Percentiles rank a stretch among this genome's conserved stretches.
These are phyloP conservation scores for Yarrowia deformans DNA, from an alignment of 805 yeast species.

Conservation along the genomic window DNA sequence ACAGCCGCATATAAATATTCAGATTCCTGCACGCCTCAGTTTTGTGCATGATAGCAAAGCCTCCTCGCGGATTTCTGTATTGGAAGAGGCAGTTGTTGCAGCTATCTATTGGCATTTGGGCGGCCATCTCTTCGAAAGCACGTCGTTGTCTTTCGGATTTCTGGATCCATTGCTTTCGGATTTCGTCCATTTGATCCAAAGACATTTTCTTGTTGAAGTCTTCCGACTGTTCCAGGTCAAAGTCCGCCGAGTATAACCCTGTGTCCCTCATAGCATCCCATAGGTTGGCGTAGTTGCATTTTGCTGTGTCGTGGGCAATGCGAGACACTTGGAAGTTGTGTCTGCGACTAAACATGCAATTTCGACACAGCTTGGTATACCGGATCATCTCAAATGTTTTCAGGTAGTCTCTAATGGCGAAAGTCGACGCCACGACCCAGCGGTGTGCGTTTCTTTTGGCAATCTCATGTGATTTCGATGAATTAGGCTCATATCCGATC, in stretches of 20 bases:
- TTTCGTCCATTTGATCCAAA: neutral
- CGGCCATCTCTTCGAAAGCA: slow-evolving; percentile 1
- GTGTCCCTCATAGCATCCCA: neutral
- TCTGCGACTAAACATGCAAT: slow-evolving; percentile 7
- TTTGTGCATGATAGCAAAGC: slow-evolving; percentile 12
- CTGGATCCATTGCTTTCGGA: neutral
- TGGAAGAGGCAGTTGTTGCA: slow-evolving; percentile 12
- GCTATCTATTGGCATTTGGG: neutral
- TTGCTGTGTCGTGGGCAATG: neutral
- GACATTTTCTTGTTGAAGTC: neutral
- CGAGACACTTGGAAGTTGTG: too few relatives aligned
- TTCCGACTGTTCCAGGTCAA: neutral
- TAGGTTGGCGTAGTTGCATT: slow-evolving; percentile 3
- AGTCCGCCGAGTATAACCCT: neutral
- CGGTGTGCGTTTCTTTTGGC: slow-evolving; percentile 15
- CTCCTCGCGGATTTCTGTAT: neutral
- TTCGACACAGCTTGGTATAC: neutral
- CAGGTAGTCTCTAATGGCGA: neutral
- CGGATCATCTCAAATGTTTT: neutral
- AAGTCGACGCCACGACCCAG: slow-evolving; percentile 1
- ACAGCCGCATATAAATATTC: neutral
- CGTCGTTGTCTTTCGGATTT: neutral
- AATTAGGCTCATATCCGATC: neutral
- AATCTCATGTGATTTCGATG: slow-evolving; percentile 7
- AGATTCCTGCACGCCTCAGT: neutral